phyloP scores from a whole-genome alignment of 2,329 filamentous ascomycete genomes.

The Ambrosiella xylebori region DNA sequence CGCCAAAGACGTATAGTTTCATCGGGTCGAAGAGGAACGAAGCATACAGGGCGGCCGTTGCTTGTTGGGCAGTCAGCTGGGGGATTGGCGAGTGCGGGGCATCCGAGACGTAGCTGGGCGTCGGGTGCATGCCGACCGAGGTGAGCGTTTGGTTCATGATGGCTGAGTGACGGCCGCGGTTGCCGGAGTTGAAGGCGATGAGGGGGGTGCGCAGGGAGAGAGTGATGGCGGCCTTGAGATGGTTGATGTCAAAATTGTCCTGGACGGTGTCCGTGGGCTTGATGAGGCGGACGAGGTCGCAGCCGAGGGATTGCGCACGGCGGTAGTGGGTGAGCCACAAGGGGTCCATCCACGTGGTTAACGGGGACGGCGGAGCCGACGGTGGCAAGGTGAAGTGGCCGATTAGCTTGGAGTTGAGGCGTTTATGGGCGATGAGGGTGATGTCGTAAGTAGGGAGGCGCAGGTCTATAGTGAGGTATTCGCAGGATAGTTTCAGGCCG shows the following conservation, averaged over 20 bases:
- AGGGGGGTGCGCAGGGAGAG: slow-evolving; percentile 29
- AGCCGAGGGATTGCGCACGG: slow-evolving; percentile 38
- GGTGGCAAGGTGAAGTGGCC: slow-evolving; percentile 29
- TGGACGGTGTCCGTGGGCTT: slow-evolving; percentile 38
- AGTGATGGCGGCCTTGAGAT: slow-evolving; percentile 33
- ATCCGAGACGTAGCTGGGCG: slow-evolving; percentile 19
- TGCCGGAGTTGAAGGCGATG: slow-evolving; percentile 48
- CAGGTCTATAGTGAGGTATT: slow-evolving; percentile 46
- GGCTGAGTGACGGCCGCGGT: slow-evolving; percentile 43
- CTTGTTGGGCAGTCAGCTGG: slow-evolving; percentile 40
- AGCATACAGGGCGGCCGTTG: slow-evolving; percentile 47
- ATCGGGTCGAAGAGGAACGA: slow-evolving; percentile 52
- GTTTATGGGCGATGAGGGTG: slow-evolving; percentile 29
- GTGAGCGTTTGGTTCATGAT: slow-evolving; percentile 46
- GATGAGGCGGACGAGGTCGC: slow-evolving; percentile 44
- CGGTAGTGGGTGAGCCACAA: slow-evolving; percentile 40
- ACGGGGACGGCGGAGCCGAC: slow-evolving; percentile 7
- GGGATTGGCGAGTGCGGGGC: slow-evolving; percentile 11
- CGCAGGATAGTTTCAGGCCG: slow-evolving; percentile 42
- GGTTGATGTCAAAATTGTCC: slow-evolving; percentile 45
- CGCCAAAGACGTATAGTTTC: slow-evolving; percentile 59
- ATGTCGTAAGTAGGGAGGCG: slow-evolving; percentile 35
- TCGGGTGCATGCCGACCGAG: slow-evolving; percentile 6
- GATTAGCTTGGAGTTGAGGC: slow-evolving; percentile 43
- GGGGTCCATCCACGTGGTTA: slow-evolving; percentile 34